Evolutionary conservation across 495 filamentous ascomycete species (phyloP).

Genomic region (Penicillium cinerascens): DNA sequence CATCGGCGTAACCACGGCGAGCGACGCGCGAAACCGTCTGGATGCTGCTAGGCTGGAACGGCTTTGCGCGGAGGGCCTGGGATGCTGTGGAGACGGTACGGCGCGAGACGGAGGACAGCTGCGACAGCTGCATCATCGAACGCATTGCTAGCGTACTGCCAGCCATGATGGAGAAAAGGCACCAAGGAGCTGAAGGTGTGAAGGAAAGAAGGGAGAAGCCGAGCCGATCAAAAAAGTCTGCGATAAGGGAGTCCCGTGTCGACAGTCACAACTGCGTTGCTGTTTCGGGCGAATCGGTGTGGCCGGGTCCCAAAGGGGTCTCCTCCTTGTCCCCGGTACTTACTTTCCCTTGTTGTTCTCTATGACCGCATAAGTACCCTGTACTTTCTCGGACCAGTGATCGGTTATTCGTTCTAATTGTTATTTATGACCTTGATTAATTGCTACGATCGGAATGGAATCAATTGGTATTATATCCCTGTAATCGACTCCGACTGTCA

Average conservation of each 20-base stretch:
- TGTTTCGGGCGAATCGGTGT: slow-evolving; percentile 48
- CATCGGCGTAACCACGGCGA: slow-evolving; percentile 44
- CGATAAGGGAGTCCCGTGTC: slow-evolving; percentile 12
- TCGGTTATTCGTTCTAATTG: background rate
- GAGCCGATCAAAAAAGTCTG: slow-evolving; percentile 22
- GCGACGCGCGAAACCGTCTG: slow-evolving; percentile 30
- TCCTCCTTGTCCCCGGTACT: background rate
- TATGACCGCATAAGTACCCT: background rate
- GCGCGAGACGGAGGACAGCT: slow-evolving; percentile 41
- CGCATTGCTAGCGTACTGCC: slow-evolving; percentile 41
- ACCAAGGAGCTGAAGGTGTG: slow-evolving; percentile 13
- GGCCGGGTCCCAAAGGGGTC: slow-evolving; percentile 9
- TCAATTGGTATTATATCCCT: background rate
- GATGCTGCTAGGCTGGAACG: slow-evolving; percentile 19
- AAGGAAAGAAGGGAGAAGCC: slow-evolving; percentile 10
- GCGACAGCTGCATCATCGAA: slow-evolving; percentile 39
- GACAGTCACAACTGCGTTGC: slow-evolving; percentile 17
- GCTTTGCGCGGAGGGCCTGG: slow-evolving; percentile 23
- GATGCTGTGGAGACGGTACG: slow-evolving; percentile 34
- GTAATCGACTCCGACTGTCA: background rate
- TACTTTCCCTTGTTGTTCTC: background rate
- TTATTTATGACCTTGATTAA: background rate
- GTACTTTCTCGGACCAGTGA: background rate
- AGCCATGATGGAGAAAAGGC: slow-evolving; percentile 34
- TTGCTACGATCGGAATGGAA: background rate